These are phyloP conservation scores for Lotus japonicus DNA, from an alignment of 306 rosid species.

Conservation along the genomic window DNA sequence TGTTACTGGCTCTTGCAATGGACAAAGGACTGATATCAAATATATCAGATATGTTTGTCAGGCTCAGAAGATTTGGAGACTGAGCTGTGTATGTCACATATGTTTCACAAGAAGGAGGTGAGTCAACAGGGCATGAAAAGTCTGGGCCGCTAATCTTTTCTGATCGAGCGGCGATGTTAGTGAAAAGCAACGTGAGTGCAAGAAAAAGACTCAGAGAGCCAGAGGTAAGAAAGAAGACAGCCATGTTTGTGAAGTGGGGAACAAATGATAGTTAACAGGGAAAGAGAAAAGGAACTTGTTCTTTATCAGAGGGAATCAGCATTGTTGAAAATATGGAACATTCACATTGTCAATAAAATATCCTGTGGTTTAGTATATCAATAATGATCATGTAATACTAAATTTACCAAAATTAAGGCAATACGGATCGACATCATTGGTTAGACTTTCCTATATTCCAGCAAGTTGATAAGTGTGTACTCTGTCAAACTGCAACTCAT, in stretches of 20 bases:
- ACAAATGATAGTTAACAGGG: neutral
- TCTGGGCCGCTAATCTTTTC: conserved; percentile 21
- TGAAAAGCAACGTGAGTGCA: conserved; percentile 29
- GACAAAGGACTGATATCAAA: conserved; percentile 45
- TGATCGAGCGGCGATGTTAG: conserved; percentile 32
- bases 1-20: conserved; percentile 62
- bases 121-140: conserved; percentile 51
- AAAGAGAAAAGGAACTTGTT: neutral
- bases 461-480: too few relatives aligned
- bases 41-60: conserved; percentile 45
- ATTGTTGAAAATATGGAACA: conserved; percentile 2
- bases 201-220: conserved; percentile 14
- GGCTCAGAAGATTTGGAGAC: conserved; percentile 39
- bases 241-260: conserved; percentile 39
- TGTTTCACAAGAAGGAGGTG: conserved; percentile 44
- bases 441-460: too few relatives aligned
- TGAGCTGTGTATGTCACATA: conserved; percentile 56
- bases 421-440: too few relatives aligned
- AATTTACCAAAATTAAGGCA: too few relatives aligned
- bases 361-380: neutral
- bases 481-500: too few relatives aligned
- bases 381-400: too few relatives aligned
- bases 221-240: conserved; percentile 23
- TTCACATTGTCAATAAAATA: conserved; percentile 2
- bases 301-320: neutral